These are phyloP conservation scores for Phoenix roebelenii DNA, from an alignment of 176 grass and related monocot genomes.

Conservation along the genomic window DNA sequence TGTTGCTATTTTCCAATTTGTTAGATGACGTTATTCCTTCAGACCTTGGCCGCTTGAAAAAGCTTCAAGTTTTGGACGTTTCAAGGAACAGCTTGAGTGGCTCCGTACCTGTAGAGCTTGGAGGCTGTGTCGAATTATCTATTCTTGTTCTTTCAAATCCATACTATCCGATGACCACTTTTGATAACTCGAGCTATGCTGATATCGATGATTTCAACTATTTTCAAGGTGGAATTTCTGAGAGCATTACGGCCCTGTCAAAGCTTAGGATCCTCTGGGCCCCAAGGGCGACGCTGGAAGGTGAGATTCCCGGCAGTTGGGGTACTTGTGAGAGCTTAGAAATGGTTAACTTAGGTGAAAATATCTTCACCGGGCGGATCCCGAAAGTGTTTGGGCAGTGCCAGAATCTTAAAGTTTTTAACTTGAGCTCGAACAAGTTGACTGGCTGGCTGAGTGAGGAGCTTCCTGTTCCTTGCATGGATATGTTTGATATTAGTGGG, in stretches of 20 bases:
- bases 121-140: conserved; percentile 50
- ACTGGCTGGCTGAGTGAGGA: conserved; percentile 46
- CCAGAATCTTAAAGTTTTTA: conserved; percentile 63
- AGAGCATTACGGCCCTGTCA: conserved; percentile 32
- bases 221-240: conserved; percentile 67
- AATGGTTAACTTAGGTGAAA: conserved; percentile 82
- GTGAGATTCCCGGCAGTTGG: conserved; percentile 59
- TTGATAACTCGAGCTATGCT: conserved; percentile 21
- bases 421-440: conserved; percentile 73
- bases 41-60: conserved; percentile 56
- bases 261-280: conserved; percentile 91
- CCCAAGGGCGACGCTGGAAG: conserved; percentile 66
- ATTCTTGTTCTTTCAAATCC: conserved; percentile 69
- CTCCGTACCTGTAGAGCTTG: conserved; percentile 56
- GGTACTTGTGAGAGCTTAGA: conserved; percentile 59
- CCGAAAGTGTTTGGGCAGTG: conserved; percentile 53
- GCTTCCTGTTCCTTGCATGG: conserved; percentile 70
- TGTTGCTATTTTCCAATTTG: conserved; percentile 61
- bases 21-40: conserved; percentile 68
- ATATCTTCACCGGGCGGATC: conserved; percentile 59
- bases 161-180: conserved; percentile 20
- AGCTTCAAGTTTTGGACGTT: conserved; percentile 57
- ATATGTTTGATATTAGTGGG: conserved; percentile 86
- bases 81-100: conserved; percentile 88
- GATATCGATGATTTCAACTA: conserved; percentile 78